Percentiles rank a stretch among this genome's conserved stretches.
Evolutionary conservation across 371 early-diverging fungal genomes (phyloP).

Genomic region (Mortierella sp.): DNA sequence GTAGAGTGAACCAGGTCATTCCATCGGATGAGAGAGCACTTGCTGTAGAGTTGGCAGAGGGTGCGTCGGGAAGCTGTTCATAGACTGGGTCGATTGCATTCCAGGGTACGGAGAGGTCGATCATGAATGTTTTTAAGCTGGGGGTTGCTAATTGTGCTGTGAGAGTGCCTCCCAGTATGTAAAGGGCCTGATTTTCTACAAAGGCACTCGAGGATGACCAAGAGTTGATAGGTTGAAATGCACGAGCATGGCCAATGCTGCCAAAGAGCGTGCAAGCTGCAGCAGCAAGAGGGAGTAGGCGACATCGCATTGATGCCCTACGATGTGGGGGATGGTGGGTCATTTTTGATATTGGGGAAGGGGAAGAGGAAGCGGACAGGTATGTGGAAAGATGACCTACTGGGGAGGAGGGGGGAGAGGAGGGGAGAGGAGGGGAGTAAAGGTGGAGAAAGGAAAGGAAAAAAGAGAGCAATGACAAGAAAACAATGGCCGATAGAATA

Average conservation of each 20-base stretch:
- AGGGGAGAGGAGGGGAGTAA: not conserved
- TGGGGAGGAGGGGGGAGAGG: not conserved
- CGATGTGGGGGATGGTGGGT: not conserved
- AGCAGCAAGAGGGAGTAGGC: not conserved
- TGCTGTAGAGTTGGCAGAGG: not conserved
- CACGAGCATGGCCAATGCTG: not conserved
- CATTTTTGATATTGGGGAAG: not conserved
- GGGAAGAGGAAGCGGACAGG: not conserved
- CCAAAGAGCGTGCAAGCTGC: not conserved
- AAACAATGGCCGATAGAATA: no score
- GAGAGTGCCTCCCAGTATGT: not conserved
- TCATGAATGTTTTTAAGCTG: slow-evolving; percentile 10
- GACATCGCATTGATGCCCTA: not conserved
- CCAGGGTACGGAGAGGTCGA: slow-evolving; percentile 29
- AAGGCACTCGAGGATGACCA: not conserved
- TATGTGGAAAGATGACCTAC: no score
- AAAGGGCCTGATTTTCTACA: not conserved
- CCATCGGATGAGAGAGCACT: slow-evolving; percentile 1
- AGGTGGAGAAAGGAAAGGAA: not conserved
- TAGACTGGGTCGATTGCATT: not conserved
- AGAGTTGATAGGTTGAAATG: not conserved
- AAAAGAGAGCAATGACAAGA: no score
- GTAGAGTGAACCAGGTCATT: slow-evolving; percentile 8
- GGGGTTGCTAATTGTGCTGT: not conserved
- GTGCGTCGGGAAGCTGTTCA: slow-evolving; percentile 9